A percentile compares a stretch with the other conserved stretches of the same genome.
Evolutionary conservation across 768 basidiomycete species (phyloP).

Genomic region (Leccinum ochraceum): DNA sequence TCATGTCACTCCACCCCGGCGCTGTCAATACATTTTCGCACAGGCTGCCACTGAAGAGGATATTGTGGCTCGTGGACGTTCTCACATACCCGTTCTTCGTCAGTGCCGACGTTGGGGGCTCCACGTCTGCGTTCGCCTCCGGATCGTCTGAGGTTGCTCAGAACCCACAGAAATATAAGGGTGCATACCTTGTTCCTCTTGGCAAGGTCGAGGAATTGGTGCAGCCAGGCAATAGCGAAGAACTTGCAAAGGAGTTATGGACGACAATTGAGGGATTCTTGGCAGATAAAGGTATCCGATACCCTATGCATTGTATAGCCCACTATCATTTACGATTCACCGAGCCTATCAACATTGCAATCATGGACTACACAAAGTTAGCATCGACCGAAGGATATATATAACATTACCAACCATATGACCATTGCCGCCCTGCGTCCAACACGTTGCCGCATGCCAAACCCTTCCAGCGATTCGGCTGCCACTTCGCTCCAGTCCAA

Average conservation of each 20-base stretch:
- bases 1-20: slow-evolving; percentile 33
- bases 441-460: too few species aligned
- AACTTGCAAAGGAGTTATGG: slow-evolving; percentile 34
- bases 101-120: slow-evolving; percentile 27
- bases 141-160: slow-evolving; percentile 25
- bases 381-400: too few species aligned
- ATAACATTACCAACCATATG: too few species aligned
- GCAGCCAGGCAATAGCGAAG: slow-evolving; percentile 20
- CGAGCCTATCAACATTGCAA: too few species aligned
- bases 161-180: slow-evolving; percentile 28
- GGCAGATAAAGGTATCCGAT: slow-evolving; percentile 21
- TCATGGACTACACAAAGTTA: too few species aligned
- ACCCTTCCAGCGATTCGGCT: too few species aligned
- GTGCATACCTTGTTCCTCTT: slow-evolving; percentile 35
- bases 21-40: slow-evolving; percentile 31
- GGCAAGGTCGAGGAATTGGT: slow-evolving; percentile 18
- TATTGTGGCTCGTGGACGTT: slow-evolving; percentile 24
- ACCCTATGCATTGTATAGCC: too few species aligned
- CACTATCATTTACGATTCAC: too few species aligned
- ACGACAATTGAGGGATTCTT: slow-evolving; percentile 29
- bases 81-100: not conserved
- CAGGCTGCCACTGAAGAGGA: slow-evolving; percentile 15
- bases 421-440: too few species aligned
- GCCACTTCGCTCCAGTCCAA: too few species aligned
- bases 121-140: slow-evolving; percentile 33